phyloP scores from a whole-genome alignment of 2,329 filamentous ascomycete genomes.

The Pestalotiopsis fici region DNA sequence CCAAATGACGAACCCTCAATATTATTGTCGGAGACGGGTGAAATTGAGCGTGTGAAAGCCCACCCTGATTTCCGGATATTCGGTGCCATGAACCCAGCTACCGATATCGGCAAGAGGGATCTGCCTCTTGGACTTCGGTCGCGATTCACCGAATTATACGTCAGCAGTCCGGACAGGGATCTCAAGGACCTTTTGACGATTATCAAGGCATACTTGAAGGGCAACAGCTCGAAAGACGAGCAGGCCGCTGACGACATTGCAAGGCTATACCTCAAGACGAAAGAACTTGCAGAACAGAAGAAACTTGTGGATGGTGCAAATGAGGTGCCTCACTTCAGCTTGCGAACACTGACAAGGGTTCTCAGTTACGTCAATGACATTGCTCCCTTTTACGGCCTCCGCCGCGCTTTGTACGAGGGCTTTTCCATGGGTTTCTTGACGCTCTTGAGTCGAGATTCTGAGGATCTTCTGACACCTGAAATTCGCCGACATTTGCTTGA shows the following conservation, averaged over 20 bases:
- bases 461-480: constrained; percentile 74
- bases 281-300: constrained; percentile 78
- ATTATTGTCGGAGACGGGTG: constrained; percentile 88
- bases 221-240: constrained; percentile 69
- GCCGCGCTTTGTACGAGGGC: constrained; percentile 87
- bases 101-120: constrained; percentile 94
- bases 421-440: constrained; percentile 99
- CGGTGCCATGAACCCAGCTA: constrained; percentile 98
- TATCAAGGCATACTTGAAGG: constrained; percentile 83
- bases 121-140: constrained; percentile 85
- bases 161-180: constrained; percentile 85
- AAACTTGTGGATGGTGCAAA: constrained; percentile 91
- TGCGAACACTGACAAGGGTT: constrained; percentile 88
- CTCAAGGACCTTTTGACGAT: constrained; percentile 84
- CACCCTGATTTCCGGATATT: constrained; percentile 96
- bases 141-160: constrained; percentile 93
- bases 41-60: constrained; percentile 84
- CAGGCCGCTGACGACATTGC: constrained; percentile 80
- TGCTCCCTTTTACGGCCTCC: constrained; percentile 78
- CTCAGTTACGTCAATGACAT: constrained; percentile 87
- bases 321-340: constrained; percentile 94
- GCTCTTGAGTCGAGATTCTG: constrained; percentile 79
- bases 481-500: constrained; percentile 81
- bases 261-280: constrained; percentile 84
- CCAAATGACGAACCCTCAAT: constrained; percentile 75